Base-by-base conservation (phyloP, 306 rosid species). In the Abrus precatorius region DNA sequence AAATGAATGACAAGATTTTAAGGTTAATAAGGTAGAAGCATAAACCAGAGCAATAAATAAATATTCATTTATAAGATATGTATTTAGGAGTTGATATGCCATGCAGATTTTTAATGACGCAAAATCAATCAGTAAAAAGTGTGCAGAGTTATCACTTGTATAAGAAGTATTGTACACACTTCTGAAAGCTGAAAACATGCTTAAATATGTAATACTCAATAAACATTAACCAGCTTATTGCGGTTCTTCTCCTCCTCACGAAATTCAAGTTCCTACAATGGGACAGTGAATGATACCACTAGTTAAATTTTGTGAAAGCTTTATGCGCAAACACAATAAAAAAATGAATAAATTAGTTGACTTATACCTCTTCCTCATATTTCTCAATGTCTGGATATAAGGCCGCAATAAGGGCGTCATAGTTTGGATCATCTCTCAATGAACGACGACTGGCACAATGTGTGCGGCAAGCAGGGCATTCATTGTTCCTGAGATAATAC, bases 381-480 rank as follows among this genome's bases (percentile, higher is more conserved):
- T 92, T 94, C 83, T 92, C 97, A 79, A 94, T 94, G 76, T 94
- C 94, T 80, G 97, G 97, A 88, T 94, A 94, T 62, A 94, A 73
- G 72, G 91, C 84, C 45, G 97, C 87, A 84, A 94, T 94, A 61
- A 94, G 82, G 59, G 93, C 88, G 86, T 94, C 98, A 60, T 91
- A 94, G 69, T 92, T 94, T n/a, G 98, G 98, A 90, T 94, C 98
- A 90, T 94, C 98, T 84, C 98, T 90, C 82, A 94, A 85, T 53
- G 98, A 94, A 80, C 98, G 98, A 63, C 98, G 94, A 78, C 98
- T 94, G 82, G 98, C 97, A 80, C 98, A 94, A 69, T 94, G 98
- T 72, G 97, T 92, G 80, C 98, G 97, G 88, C 98, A 94, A 69
- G 97, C 97, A 72, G 98, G 98, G 60, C 98, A 94, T 83, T 94